Evolutionary conservation across 768 basidiomycete species (phyloP), one percentile per base, ranked within the genome.

Genomic region (Boletus fagicola): DNA sequence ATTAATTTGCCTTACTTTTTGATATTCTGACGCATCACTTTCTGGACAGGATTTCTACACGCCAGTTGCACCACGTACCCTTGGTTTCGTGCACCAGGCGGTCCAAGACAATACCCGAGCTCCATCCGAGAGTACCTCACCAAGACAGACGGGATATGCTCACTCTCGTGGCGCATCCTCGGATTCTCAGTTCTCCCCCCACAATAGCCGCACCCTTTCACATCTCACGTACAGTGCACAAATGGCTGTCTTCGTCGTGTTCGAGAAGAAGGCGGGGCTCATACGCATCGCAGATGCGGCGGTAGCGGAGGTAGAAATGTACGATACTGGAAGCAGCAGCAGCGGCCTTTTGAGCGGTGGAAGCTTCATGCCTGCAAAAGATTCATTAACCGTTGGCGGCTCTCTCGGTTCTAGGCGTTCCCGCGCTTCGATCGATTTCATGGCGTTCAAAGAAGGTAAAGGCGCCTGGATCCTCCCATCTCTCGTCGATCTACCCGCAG

Each of bases 251-350:
- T 92, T 92, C 66, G 83, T 90, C 55, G 75, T 86, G 24, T 94
- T 94, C 67, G 92, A 94, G 70, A 93, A 93, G 75, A 94, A 90
- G 66, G 90, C 90, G 3, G 83, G 85, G n/a, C 75, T 90, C 72
- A 92, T 94, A 62, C 87, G 92, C 22, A 68, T 93, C 24, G 82
- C 84, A 6, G 91, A 93, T 69, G 83, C 92, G 31, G 85, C 88
- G 24, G 92, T 92, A 8, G 83, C 86, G 35, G 92, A 94, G 68
- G 78, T 93, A 26, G 85, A 88, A 42, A 72, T 92, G 53, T 80
- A 78, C 58, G 80, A 81, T 13, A 50, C 62, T 6, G 61, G 57
- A 52, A 53, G 63, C 40, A 48, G 43, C 40, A 48, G 43, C 44
- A 43, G 39, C 52, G 43, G 54, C 22, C 36, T 50, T 47, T 51